These are phyloP conservation scores for Fusarium concolor DNA, from an alignment of 2,329 filamentous ascomycete genomes.

Conservation along the genomic window DNA sequence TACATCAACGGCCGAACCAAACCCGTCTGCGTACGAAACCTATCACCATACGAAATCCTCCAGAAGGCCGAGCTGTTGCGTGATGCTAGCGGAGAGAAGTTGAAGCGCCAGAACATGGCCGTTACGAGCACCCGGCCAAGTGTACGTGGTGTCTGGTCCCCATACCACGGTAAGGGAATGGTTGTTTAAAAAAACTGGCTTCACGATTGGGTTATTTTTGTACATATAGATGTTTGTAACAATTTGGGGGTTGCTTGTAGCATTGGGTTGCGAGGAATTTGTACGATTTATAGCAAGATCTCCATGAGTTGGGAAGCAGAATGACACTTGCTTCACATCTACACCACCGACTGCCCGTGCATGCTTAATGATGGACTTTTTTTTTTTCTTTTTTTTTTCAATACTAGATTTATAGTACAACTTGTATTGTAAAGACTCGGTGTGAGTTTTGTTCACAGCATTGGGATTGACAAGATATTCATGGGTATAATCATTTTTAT, in stretches of 20 bases:
- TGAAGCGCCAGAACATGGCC: slow-evolving; percentile 72
- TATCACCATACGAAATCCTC: slow-evolving; percentile 82
- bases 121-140: slow-evolving; percentile 73
- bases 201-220: slow-evolving; percentile 25
- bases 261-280: slow-evolving; percentile 47
- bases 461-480: neutral
- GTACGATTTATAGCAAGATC: slow-evolving; percentile 44
- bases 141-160: slow-evolving; percentile 78
- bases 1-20: slow-evolving; percentile 93
- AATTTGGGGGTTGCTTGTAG: slow-evolving; percentile 39
- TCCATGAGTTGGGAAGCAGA: slow-evolving; percentile 31
- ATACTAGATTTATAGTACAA: neutral
- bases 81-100: slow-evolving; percentile 80
- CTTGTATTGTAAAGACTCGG: neutral
- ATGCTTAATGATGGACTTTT: neutral
- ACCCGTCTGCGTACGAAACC: slow-evolving; percentile 87
- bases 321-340: slow-evolving; percentile 27
- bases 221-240: slow-evolving; percentile 46
- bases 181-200: slow-evolving; percentile 56
- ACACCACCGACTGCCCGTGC: neutral
- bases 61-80: slow-evolving; percentile 81
- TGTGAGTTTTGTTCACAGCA: neutral
- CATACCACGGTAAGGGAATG: slow-evolving; percentile 72
- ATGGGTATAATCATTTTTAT: slow-evolving; percentile 44
- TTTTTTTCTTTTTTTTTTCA: neutral